These are phyloP conservation scores for Candolleomyces eurysporus DNA, from an alignment of 768 basidiomycete genomes.

Conservation along the genomic window DNA sequence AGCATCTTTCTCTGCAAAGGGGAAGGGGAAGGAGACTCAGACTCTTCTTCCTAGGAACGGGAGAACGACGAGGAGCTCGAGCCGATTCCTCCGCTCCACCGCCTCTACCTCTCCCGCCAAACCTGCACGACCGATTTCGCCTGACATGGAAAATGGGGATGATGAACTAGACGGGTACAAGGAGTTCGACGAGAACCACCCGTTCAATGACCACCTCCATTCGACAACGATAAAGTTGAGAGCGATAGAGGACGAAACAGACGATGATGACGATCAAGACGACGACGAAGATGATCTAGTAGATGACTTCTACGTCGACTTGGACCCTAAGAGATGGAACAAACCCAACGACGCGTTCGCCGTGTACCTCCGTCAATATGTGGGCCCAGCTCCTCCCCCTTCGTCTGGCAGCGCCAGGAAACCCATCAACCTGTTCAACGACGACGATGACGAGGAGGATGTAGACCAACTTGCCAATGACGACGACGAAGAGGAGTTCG, in stretches of 20 bases:
- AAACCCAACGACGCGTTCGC: slow-evolving; percentile 25
- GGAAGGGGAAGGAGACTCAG: background rate
- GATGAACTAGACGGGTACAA: slow-evolving; percentile 19
- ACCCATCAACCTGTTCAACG: slow-evolving; percentile 8
- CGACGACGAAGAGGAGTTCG: background rate
- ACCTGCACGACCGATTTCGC: slow-evolving; percentile 5
- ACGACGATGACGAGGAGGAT: slow-evolving; percentile 22
- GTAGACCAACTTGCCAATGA: background rate
- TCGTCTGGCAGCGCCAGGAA: background rate
- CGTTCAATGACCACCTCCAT: slow-evolving; percentile 11
- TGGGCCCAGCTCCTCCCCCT: slow-evolving; percentile 15
- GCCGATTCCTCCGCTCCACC: no score
- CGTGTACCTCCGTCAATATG: slow-evolving; percentile 25
- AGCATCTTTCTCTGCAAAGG: background rate
- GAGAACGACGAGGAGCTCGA: slow-evolving; percentile 1
- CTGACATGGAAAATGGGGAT: slow-evolving; percentile 15
- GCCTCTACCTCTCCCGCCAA: background rate
- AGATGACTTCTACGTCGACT: slow-evolving; percentile 15
- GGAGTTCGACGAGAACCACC: slow-evolving; percentile 19
- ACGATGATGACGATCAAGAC: slow-evolving; percentile 18
- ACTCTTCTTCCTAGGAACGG: background rate
- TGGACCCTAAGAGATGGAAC: slow-evolving; percentile 26
- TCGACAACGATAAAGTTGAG: background rate
- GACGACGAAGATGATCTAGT: slow-evolving; percentile 15
- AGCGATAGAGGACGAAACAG: background rate